Base-by-base conservation (phyloP, 2,329 filamentous ascomycete genomes). In the Diaporthe vaccinii region DNA sequence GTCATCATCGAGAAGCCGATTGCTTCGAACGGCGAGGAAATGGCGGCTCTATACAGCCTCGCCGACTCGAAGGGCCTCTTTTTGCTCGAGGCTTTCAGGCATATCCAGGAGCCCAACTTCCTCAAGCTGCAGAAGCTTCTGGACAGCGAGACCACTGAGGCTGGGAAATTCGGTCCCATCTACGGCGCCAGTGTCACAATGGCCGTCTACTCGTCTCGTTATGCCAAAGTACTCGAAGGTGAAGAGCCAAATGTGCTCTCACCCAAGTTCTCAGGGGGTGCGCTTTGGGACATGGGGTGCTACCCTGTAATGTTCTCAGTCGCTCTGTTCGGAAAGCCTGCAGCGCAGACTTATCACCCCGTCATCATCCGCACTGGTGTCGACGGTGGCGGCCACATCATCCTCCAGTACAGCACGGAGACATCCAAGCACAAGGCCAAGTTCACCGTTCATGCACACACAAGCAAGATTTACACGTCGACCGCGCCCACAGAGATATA, bases 1-100 rank as follows among this genome's bases (percentile, higher is more conserved):
- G 88, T 90, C 2, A 81, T 90, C 0, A 85, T 86, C 8, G 89
- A 91, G 79, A 91, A 91, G 78, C 89, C 89, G 25, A 84, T 90
- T 36, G 87, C 86, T 1, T 86, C 86, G 62, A 87, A 89, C 77
- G 78, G 89, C 15, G 81, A 84, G 4, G 84, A 85, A 0, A 89
- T 89, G 0, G 81, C 83, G 36, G 83, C 86, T n/a, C 83, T 91
- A 39, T 81, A 90, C 34, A 75, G 84, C 9, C 89, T 85, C 82
- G 73, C 76, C 15, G 74, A 76, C 57, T 58, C 68, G 1, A 75
- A 77, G 44, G 74, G 73, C 55, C 62, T 75, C 17, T 76, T 77
- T 53, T 28, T 76, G 28, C 74, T 78, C 12, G 78, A 79, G 65
- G 78, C 77, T 10, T 76, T 73, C 22, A 57, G 75, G 55, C 75